Conservation (phyloP, 495 filamentous ascomycete species). For the Penicillium paradoxum region DNA sequence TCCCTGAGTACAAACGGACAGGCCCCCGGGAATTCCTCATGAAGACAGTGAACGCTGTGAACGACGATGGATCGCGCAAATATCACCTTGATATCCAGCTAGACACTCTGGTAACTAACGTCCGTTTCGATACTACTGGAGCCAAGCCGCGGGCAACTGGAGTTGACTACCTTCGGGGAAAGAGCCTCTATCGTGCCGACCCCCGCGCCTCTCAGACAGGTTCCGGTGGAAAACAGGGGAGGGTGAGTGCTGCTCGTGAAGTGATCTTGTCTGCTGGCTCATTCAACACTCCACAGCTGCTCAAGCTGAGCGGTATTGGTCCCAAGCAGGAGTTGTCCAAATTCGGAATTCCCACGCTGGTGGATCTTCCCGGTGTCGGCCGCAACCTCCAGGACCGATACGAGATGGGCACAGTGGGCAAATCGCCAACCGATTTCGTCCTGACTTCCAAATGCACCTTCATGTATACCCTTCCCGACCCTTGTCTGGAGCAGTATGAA, state of each 20-base stretch:
- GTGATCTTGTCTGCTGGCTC: conserved; percentile 60
- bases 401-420: conserved; percentile 47
- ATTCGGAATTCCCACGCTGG: conserved; percentile 45
- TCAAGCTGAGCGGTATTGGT: conserved; percentile 64
- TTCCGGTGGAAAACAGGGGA: conserved; percentile 37
- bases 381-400: conserved; percentile 64
- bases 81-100: conserved; percentile 55
- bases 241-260: conserved; percentile 48
- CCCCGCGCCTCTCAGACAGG: conserved; percentile 27
- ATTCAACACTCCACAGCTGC: conserved; percentile 60
- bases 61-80: conserved; percentile 48
- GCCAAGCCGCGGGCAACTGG: conserved; percentile 52
- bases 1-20: conserved; percentile 41
- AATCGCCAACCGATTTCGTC: conserved; percentile 42
- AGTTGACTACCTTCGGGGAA: conserved; percentile 57
- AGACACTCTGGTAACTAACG: conserved; percentile 57
- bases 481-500: conserved; percentile 48
- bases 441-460: conserved; percentile 47
- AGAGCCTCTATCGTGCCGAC: conserved; percentile 56
- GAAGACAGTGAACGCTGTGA: conserved; percentile 43
- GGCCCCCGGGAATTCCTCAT: conserved; percentile 50
- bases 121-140: conserved; percentile 47
- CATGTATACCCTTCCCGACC: conserved; percentile 34
- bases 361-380: conserved; percentile 59
- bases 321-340: conserved; percentile 43